phyloP scores from a whole-genome alignment of 148 eudicot species.

The Vaccinium macrocarpon region DNA sequence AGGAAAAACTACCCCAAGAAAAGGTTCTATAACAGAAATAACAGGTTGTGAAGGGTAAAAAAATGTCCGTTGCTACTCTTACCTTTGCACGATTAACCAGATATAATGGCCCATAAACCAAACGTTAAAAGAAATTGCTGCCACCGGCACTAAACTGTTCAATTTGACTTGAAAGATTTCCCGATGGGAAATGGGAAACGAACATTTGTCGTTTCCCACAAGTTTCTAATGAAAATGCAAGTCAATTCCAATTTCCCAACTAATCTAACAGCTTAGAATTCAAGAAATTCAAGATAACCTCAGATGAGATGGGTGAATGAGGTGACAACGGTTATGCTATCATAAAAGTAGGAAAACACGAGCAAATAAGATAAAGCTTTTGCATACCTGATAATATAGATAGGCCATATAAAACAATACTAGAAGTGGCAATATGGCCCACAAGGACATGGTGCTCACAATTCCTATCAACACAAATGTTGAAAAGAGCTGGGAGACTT shows the following conservation, averaged over 20 bases:
- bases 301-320: not conserved
- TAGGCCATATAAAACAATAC: conserved; percentile 84
- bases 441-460: conserved; percentile 91
- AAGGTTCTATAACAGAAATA: not conserved
- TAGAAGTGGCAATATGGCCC: conserved; percentile 98
- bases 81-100: not conserved
- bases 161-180: not conserved
- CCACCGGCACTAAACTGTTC: not conserved
- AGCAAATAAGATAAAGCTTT: conserved; percentile 13
- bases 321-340: not conserved
- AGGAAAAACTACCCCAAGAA: not conserved
- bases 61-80: not conserved
- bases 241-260: not conserved
- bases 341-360: not conserved
- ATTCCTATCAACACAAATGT: conserved; percentile 92
- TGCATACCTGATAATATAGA: conserved; percentile 80
- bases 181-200: no score
- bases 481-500: conserved; percentile 78
- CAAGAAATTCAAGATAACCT: not conserved
- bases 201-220: not conserved
- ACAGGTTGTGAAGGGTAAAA: not conserved
- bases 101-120: not conserved
- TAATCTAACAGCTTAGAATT: not conserved
- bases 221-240: not conserved
- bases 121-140: not conserved